A percentile compares a stretch with the other conserved stretches of the same genome.
Conservation (phyloP, 805 yeast species). For the Candida rishiriensis region DNA sequence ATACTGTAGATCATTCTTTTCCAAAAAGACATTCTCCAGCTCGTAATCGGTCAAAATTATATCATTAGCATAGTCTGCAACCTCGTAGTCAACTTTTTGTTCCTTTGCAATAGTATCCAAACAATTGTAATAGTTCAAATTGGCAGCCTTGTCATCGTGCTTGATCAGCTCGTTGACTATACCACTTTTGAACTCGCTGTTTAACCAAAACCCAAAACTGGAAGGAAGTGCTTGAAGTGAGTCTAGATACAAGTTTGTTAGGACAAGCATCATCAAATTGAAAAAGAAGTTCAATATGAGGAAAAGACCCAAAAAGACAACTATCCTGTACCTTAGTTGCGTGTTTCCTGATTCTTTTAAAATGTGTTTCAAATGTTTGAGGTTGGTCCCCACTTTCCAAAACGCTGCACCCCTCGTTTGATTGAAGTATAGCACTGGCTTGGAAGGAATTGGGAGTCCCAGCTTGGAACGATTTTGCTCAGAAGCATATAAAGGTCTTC, state of each 20-base stretch:
- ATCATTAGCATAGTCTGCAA: conserved; percentile 17
- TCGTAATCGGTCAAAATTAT: conserved; percentile 16
- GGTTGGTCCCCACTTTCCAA: conserved; percentile 31
- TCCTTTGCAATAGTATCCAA: conserved; percentile 29
- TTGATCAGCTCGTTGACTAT: conserved; percentile 35
- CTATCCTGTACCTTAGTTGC: conserved; percentile 40
- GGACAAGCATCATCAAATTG: conserved; percentile 30
- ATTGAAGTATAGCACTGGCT: not conserved
- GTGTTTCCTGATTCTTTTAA: conserved; percentile 33
- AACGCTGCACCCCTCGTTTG: conserved; percentile 23
- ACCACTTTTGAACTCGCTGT: conserved; percentile 32
- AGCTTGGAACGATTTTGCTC: no score
- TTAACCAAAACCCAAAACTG: conserved; percentile 26
- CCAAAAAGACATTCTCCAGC: conserved; percentile 22
- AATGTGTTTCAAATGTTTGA: conserved; percentile 21
- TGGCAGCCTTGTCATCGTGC: conserved; percentile 30
- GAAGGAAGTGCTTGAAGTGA: conserved; percentile 24
- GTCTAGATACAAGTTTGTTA: conserved; percentile 28
- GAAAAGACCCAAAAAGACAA: conserved; percentile 39
- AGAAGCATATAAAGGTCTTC: no score
- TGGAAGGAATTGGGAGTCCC: no score
- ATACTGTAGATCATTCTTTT: conserved; percentile 30
- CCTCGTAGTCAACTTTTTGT: conserved; percentile 24
- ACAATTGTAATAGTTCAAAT: conserved; percentile 28
- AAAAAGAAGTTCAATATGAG: conserved; percentile 34